These are phyloP conservation scores for Elsinoe arachidis DNA, from an alignment of 2,329 filamentous ascomycete species.

Conservation along the genomic window DNA sequence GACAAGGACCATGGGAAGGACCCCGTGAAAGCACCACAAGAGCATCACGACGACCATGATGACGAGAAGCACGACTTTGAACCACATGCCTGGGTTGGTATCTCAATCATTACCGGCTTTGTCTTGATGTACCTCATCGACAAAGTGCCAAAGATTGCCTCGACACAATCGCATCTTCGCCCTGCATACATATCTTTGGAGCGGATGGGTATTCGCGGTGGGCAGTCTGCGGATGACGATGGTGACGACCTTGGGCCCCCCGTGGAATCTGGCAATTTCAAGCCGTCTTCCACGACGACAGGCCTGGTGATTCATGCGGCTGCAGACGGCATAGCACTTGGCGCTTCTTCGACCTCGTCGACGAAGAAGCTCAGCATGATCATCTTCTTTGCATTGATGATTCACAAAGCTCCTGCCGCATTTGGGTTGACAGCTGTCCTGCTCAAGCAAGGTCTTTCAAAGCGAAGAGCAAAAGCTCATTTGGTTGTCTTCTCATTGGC, in stretches of 20 bases:
- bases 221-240: conserved; percentile 14
- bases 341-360: conserved; percentile 62
- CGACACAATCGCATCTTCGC: conserved; percentile 47
- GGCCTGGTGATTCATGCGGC: conserved; percentile 94
- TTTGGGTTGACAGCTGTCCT: conserved; percentile 89
- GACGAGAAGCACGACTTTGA: conserved; percentile 29
- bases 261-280: conserved; percentile 16
- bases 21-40: not conserved
- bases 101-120: conserved; percentile 81
- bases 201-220: conserved; percentile 17
- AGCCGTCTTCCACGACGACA: conserved; percentile 55
- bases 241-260: conserved; percentile 14
- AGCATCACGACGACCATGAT: not conserved
- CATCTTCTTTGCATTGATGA: conserved; percentile 92
- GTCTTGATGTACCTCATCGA: conserved; percentile 96
- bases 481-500: conserved; percentile 86
- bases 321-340: conserved; percentile 91
- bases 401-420: conserved; percentile 92
- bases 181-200: conserved; percentile 84
- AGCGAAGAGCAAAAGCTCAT: conserved; percentile 74
- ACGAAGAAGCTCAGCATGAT: conserved; percentile 75
- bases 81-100: conserved; percentile 72
- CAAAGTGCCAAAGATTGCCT: conserved; percentile 65
- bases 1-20: not conserved
- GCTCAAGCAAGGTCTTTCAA: conserved; percentile 82